phyloP scores from a whole-genome alignment of 257 asterid species.

The Apocynum venetum region DNA sequence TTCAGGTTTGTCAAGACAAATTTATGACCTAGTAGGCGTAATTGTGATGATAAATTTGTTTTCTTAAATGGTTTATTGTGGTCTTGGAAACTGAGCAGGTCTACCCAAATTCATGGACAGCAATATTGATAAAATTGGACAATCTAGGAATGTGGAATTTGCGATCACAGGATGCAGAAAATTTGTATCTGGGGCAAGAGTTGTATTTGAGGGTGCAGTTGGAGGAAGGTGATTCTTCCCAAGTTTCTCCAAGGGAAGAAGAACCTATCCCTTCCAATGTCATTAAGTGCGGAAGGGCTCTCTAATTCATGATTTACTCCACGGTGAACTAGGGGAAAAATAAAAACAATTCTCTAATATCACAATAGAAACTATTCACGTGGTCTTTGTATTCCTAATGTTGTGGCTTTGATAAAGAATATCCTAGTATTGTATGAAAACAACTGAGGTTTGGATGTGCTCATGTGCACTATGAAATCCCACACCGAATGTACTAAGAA shows the following conservation, averaged over 20 bases:
- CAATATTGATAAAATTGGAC: conserved; percentile 26
- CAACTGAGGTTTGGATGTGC: background rate
- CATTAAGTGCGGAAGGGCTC: conserved; percentile 24
- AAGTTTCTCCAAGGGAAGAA: conserved; percentile 31
- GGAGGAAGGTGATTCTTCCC: conserved; percentile 18
- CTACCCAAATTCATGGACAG: conserved; percentile 35
- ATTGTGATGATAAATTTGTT: too few relatives aligned
- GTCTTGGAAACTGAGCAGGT: conserved; percentile 17
- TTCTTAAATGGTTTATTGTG: too few relatives aligned
- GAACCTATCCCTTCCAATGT: conserved; percentile 25
- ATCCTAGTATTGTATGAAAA: background rate
- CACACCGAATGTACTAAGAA: conserved; percentile 27
- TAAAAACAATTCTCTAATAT: background rate
- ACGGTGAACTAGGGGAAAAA: too few relatives aligned
- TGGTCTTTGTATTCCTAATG: too few relatives aligned
- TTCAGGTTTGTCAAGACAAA: conserved; percentile 20
- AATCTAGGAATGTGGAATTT: conserved; percentile 36
- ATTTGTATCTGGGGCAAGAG: conserved; percentile 34
- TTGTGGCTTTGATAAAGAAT: too few relatives aligned
- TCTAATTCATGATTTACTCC: background rate
- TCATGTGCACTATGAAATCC: conserved; percentile 16
- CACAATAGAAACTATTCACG: background rate
- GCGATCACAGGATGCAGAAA: conserved; percentile 35
- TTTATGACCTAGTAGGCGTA: too few relatives aligned
- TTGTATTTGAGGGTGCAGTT: conserved; percentile 28